Evolutionary conservation across 495 filamentous ascomycete species (phyloP), one percentile per base, ranked within the genome.

Genomic region (Lasiosphaeris hirsuta): DNA sequence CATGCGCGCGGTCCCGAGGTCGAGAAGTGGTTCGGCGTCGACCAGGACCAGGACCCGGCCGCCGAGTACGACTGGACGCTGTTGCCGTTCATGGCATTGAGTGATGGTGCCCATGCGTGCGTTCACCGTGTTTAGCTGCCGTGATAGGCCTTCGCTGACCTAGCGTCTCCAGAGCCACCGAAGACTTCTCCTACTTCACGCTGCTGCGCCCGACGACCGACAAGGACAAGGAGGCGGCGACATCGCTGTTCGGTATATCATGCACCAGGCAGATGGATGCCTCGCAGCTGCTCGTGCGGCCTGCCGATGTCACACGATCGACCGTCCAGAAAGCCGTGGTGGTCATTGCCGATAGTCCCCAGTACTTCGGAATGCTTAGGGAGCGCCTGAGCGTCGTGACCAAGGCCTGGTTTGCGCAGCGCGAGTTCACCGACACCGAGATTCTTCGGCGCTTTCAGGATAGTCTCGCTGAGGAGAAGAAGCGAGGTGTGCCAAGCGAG

Each of bases 251-350:
- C 71, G 94, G 94, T 57, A 97, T 98, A 63, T 89, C 92, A 10
- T 98, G 94, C 69, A 96, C 91, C 13, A 81, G 93, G 51, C 94
- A 97, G 73, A 79, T 98, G 57, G 89, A 96, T 63, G 81, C 92
- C 10, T 85, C 81, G 19, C 77, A 86, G 57, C 79, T 98, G 53
- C 78, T 90, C 50, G 81, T 88, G 62, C 81, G 89, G 44, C 87
- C 91, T 1, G 78, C 89, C 30, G 95, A 97, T 50, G 94, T 97
- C 52, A 98, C 94, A 7, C 81, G 94, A 56, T 94, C 89, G 48
- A 97, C 94, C 3, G 94, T 98, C 34, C 94, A 98, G 69, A 98
- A 98, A 73, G 94, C 94, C 7, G 91, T 98, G n/a, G 92, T 97
- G 53, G 92, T 96, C 46, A 90, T 97, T 61, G 90, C 91, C 45